Evolutionary conservation across 495 filamentous ascomycete species (phyloP).

Genomic region (Podospora australis): DNA sequence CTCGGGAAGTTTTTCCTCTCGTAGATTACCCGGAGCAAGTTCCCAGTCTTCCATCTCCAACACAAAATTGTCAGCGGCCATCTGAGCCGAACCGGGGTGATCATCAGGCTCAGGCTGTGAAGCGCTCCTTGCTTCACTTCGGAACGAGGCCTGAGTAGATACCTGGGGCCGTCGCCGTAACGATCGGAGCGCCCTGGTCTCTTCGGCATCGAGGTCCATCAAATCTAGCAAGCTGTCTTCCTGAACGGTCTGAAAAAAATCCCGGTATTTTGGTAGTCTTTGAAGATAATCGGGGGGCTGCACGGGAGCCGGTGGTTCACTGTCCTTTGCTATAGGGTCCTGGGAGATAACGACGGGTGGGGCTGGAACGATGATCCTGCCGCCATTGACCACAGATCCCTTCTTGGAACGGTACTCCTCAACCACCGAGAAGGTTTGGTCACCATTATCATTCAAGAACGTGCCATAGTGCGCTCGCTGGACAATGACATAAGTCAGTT

Average conservation of each 20-base stretch:
- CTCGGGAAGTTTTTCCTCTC: constrained; percentile 3
- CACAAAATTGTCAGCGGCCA: constrained; percentile 11
- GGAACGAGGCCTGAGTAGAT: background rate
- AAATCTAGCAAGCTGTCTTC: no score
- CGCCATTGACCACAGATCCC: constrained; percentile 5
- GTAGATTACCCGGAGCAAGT: constrained; percentile 18
- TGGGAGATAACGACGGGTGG: constrained; percentile 15
- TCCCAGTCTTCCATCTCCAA: constrained; percentile 35
- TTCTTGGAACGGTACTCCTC: constrained; percentile 12
- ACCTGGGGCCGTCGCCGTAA: no score
- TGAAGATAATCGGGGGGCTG: background rate
- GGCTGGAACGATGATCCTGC: constrained; percentile 4
- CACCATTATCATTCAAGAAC: constrained; percentile 32
- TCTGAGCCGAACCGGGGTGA: constrained; percentile 8
- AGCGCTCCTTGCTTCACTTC: background rate
- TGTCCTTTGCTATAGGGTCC: background rate
- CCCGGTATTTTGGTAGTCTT: no score
- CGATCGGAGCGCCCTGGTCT: no score
- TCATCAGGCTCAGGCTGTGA: constrained; percentile 5
- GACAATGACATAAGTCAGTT: background rate
- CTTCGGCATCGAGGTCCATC: no score
- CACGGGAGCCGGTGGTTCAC: background rate
- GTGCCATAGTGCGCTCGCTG: constrained; percentile 19
- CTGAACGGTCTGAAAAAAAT: no score
- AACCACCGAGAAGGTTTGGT: constrained; percentile 28